Conservation (phyloP, 345 rosid genomes). For the Adansonia digitata region DNA sequence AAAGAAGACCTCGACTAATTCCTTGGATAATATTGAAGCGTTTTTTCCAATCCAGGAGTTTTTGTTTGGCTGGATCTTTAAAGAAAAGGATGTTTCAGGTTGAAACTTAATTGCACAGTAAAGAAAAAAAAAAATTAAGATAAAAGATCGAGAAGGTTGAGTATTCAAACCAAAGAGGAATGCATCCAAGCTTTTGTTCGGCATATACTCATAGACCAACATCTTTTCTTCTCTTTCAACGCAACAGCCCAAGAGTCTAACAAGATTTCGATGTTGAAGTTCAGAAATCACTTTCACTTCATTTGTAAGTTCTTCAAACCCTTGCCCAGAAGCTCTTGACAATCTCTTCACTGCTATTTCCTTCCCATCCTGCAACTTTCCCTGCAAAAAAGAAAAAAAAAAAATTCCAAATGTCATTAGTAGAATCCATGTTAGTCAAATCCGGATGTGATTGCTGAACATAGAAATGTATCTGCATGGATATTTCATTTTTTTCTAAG, state of each 20-base stretch:
- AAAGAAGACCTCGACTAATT: constrained; percentile 41
- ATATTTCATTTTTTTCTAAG: no score
- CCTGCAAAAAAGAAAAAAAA: no score
- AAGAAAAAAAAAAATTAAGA: not conserved
- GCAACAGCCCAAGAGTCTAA: constrained; percentile 58
- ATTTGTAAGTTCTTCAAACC: constrained; percentile 48
- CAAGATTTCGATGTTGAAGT: constrained; percentile 63
- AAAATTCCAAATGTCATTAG: not conserved
- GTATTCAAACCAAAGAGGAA: constrained; percentile 34
- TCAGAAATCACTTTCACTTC: constrained; percentile 54
- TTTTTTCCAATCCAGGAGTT: constrained; percentile 34
- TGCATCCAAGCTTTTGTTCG: constrained; percentile 36
- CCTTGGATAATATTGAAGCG: constrained; percentile 41
- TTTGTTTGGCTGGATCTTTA: constrained; percentile 26
- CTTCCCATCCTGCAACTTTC: constrained; percentile 33
- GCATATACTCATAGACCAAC: constrained; percentile 52
- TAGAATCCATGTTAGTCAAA: no score
- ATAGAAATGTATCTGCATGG: no score
- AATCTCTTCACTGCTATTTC: constrained; percentile 61
- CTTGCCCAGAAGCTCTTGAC: constrained; percentile 56
- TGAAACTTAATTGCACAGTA: not conserved
- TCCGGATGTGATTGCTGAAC: no score
- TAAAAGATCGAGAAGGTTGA: not conserved
- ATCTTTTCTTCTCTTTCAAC: constrained; percentile 50
- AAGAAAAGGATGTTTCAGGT: not conserved